These are phyloP conservation scores for Zychaea mexicana DNA, from an alignment of 371 early-diverging fungal species.

Conservation along the genomic window DNA sequence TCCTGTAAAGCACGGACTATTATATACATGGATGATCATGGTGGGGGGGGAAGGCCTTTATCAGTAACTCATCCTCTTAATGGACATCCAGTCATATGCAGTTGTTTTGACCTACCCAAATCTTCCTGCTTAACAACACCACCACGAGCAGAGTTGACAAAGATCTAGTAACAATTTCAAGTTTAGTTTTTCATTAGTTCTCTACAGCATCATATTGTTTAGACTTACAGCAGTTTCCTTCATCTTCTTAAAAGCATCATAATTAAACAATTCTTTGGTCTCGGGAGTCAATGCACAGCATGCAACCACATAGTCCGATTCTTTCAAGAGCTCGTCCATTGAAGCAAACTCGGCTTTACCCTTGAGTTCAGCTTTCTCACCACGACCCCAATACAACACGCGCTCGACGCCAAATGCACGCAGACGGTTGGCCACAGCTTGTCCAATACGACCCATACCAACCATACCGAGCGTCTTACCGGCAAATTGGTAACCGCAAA, in stretches of 20 bases:
- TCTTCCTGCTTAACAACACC: conserved; percentile 78
- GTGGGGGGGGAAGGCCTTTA: too few species aligned
- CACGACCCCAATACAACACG: conserved; percentile 56
- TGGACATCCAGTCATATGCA: too few species aligned
- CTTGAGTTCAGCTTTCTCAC: conserved; percentile 37
- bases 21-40: neutral
- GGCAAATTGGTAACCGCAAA: conserved; percentile 75
- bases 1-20: conserved; percentile 62
- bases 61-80: neutral
- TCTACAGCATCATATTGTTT: too few species aligned
- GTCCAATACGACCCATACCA: conserved; percentile 88
- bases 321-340: conserved; percentile 56
- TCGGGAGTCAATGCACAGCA: conserved; percentile 70
- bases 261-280: conserved; percentile 71
- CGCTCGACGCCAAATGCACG: conserved; percentile 66
- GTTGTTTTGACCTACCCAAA: conserved; percentile 53
- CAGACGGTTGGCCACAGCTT: conserved; percentile 71
- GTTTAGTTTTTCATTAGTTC: neutral
- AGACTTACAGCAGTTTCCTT: conserved; percentile 61
- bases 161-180: conserved; percentile 50
- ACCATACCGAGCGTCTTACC: conserved; percentile 84
- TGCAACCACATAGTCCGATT: conserved; percentile 73
- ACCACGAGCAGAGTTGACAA: conserved; percentile 87
- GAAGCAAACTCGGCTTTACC: conserved; percentile 42
- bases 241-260: conserved; percentile 68